Base-by-base conservation (phyloP, 2,329 filamentous ascomycete genomes). In the Talaromyces sp. region DNA sequence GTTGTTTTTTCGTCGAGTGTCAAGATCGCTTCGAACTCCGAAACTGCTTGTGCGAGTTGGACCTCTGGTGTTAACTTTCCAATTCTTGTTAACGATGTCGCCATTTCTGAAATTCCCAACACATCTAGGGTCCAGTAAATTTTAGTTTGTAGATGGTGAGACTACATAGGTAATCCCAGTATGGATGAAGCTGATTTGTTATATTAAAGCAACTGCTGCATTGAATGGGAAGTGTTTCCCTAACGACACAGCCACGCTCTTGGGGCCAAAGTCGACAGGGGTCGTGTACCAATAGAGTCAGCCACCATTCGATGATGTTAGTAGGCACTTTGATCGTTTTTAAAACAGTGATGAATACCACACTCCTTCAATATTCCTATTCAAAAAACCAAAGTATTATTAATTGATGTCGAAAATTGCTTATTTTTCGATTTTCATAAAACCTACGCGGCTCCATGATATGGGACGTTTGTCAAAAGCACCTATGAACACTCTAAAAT, bases 21-120 rank as follows among this genome's bases (percentile, higher is more conserved):
- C 6, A 62, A 17, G 37, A 54, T 15, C 19, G 60, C 35, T 52
- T 62, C 60, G 15, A 41, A 62, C 33, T 62, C 60, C 19, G 60
- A 62, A 19, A 62, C 50, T 15, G 49, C 60, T 33, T 56, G 60
- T 7, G 45, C 45, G 13, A 62, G 60, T 39, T 54, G 60, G 25
- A 62, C 33, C 33, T 62, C 60, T 15, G 60, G 60, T 17, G 33
- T 56, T 27, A 52, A 13, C 8, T 41, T 62, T 35, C 33, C 47
- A 15, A 45, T 25, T 17, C 37, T 62, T 22, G 60, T 35, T 15
- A 52, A 27, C 3, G 60, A 54, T 41, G 52, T 19, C n/a, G 60
- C 35, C 60, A 56, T 54, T 60, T 37, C 35, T 39, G n/a, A 25
- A 3, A 22, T 13, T 47, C 19, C 43, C 10, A 7, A 25, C n/a